Conservation (phyloP, 768 basidiomycete genomes). For the Hydnomerulius pinastri region DNA sequence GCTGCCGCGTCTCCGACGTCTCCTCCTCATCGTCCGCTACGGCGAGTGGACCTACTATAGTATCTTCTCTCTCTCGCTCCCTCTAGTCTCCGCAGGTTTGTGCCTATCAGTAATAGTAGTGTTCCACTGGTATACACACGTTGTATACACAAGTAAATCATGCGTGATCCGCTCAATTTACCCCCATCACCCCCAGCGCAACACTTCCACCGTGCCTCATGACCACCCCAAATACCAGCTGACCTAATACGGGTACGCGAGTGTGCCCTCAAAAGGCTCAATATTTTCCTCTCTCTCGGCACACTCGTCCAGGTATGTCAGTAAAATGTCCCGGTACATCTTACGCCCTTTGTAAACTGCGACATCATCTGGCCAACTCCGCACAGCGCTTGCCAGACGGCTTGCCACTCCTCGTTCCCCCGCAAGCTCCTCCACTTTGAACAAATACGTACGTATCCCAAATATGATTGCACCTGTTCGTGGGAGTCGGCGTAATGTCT, state of each 20-base stretch:
- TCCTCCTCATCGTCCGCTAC: neutral
- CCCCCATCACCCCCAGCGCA: neutral
- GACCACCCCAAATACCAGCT: slow-evolving; percentile 7
- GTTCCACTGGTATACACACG: neutral
- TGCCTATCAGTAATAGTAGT: too few species aligned
- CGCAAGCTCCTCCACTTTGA: slow-evolving; percentile 51
- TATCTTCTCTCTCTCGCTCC: neutral
- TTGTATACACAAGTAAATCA: neutral
- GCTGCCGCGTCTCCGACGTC: neutral
- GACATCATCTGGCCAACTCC: slow-evolving; percentile 68
- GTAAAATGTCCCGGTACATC: slow-evolving; percentile 22
- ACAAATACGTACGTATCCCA: slow-evolving; percentile 67
- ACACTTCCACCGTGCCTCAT: slow-evolving; percentile 8
- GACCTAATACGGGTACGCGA: slow-evolving; percentile 11
- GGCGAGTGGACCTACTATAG: neutral
- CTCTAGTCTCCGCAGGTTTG: too few species aligned
- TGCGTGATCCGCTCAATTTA: slow-evolving; percentile 1
- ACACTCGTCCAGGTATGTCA: slow-evolving; percentile 20
- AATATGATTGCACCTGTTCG: slow-evolving; percentile 66
- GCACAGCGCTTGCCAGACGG: slow-evolving; percentile 61
- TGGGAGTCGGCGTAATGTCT: slow-evolving; percentile 65
- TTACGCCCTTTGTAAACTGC: slow-evolving; percentile 29
- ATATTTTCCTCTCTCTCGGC: slow-evolving; percentile 9
- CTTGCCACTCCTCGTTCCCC: slow-evolving; percentile 60
- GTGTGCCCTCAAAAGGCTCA: neutral